Evolutionary conservation across 2,329 filamentous ascomycete species (phyloP).

Genomic region (Paecilomyces sp.): DNA sequence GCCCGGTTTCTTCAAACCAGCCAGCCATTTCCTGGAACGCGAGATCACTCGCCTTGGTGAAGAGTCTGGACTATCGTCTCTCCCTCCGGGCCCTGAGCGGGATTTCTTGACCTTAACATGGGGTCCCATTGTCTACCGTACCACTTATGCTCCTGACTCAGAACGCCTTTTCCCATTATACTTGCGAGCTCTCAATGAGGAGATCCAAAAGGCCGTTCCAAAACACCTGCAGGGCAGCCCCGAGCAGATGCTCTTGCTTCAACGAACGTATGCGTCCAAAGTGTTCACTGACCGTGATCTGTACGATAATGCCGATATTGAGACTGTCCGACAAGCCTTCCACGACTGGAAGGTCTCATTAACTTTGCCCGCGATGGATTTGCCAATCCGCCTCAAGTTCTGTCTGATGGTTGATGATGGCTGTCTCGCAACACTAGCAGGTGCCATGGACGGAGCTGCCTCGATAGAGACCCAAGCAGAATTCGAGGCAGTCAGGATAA

Average conservation of each 20-base stretch:
- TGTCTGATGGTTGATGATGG: conserved; percentile 21
- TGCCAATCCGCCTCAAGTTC: conserved; percentile 17
- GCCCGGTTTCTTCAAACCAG: conserved; percentile 4
- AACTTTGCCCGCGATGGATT: conserved; percentile 15
- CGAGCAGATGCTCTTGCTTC: conserved; percentile 11
- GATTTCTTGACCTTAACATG: conserved; percentile 22
- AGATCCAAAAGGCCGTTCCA: conserved; percentile 37
- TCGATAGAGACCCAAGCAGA: conserved; percentile 7
- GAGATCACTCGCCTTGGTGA: conserved; percentile 20
- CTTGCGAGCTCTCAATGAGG: conserved; percentile 49
- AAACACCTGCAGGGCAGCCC: conserved; percentile 13
- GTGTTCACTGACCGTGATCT: conserved; percentile 13
- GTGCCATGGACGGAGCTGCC: conserved; percentile 7
- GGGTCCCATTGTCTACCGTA: conserved; percentile 22
- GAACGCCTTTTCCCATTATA: conserved; percentile 47
- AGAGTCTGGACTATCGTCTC: conserved; percentile 16
- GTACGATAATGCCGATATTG: conserved; percentile 11
- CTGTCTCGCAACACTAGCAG: conserved; percentile 12
- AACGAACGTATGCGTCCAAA: conserved; percentile 18
- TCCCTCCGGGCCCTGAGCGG: conserved; percentile 17
- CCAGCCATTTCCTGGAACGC: conserved; percentile 16
- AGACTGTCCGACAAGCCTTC: conserved; percentile 15
- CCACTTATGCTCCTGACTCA: conserved; percentile 18
- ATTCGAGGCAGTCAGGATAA: conserved; percentile 14
- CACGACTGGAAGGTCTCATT: conserved; percentile 21